phyloP scores from a whole-genome alignment of 2,329 filamentous ascomycete genomes.

The Fusarium multiceps region DNA sequence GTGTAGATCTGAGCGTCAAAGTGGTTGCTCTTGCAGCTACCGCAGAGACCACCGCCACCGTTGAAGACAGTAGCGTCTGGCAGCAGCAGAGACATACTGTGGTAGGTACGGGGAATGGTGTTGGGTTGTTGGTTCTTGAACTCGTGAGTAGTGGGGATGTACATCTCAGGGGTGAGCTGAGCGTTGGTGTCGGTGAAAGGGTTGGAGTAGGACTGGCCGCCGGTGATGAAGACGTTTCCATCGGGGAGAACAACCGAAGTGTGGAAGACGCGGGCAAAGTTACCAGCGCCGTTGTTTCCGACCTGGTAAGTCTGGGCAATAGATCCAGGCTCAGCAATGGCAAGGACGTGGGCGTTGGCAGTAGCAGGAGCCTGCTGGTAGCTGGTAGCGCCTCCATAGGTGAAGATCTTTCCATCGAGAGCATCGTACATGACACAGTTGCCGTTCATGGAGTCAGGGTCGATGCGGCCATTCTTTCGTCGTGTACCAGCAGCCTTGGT shows the following conservation, averaged over 20 bases:
- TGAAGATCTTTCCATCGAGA: constrained; percentile 66
- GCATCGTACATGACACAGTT: constrained; percentile 69
- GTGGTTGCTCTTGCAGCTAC: constrained; percentile 31
- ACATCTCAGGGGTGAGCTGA: constrained; percentile 28
- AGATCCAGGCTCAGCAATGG: constrained; percentile 50
- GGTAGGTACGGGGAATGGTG: constrained; percentile 26
- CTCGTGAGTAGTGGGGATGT: constrained; percentile 14
- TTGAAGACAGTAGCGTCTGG: constrained; percentile 35
- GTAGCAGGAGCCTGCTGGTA: constrained; percentile 58
- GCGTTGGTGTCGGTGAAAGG: constrained; percentile 32
- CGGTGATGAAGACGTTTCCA: constrained; percentile 60
- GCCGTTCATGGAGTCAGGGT: constrained; percentile 65
- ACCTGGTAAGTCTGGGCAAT: constrained; percentile 15
- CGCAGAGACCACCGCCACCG: constrained; percentile 30
- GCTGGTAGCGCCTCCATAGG: constrained; percentile 60
- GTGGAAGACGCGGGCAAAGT: constrained; percentile 54
- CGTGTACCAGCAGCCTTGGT: constrained; percentile 43
- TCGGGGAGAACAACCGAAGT: constrained; percentile 62
- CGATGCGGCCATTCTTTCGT: constrained; percentile 49
- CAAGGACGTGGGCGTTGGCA: constrained; percentile 61
- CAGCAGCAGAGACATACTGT: constrained; percentile 33
- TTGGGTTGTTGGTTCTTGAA: constrained; percentile 29
- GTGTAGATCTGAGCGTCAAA: constrained; percentile 41
- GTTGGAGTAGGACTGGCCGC: constrained; percentile 49
- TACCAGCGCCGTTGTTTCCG: constrained; percentile 22